Conservation (phyloP, 78 protist genomes). For the Cavenderia fasciculata region DNA sequence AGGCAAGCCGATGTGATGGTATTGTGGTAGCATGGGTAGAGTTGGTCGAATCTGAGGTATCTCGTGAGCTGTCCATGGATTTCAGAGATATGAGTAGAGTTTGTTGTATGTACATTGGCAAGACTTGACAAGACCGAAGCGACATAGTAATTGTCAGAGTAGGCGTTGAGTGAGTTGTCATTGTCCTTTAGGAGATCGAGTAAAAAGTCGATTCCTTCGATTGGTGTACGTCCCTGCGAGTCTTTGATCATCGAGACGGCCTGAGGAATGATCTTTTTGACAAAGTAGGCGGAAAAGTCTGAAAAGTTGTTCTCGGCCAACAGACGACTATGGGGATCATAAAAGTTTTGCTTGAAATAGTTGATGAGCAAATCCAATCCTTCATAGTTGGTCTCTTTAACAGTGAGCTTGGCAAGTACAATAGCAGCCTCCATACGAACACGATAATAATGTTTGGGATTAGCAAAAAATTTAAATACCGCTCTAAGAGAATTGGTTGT, state of each 20-base stretch:
- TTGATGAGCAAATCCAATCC: slow-evolving; percentile 44
- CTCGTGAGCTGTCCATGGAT: slow-evolving; percentile 31
- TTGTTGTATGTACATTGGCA: slow-evolving; percentile 53
- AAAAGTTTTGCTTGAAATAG: slow-evolving; percentile 24
- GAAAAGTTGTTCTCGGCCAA: slow-evolving; percentile 50
- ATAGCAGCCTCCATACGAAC: slow-evolving; percentile 78
- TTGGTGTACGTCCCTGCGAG: slow-evolving; percentile 65
- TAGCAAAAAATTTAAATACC: slow-evolving; percentile 34
- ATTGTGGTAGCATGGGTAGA: slow-evolving; percentile 65
- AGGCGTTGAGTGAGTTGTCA: slow-evolving; percentile 78
- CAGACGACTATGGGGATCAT: slow-evolving; percentile 50
- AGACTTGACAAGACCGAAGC: slow-evolving; percentile 36
- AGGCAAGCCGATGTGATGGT: slow-evolving; percentile 43
- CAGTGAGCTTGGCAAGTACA: slow-evolving; percentile 7
- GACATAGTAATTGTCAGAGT: slow-evolving; percentile 54
- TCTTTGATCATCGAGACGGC: slow-evolving; percentile 35
- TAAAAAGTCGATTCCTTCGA: slow-evolving; percentile 49
- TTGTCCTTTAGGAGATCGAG: slow-evolving; percentile 61
- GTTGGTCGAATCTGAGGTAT: slow-evolving; percentile 57
- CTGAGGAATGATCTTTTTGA: slow-evolving; percentile 45
- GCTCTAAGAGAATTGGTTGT: slow-evolving; percentile 15
- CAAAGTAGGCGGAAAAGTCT: slow-evolving; percentile 42
- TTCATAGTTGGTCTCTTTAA: slow-evolving; percentile 47
- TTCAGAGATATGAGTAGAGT: not conserved
- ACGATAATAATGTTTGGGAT: slow-evolving; percentile 23